Conservation (phyloP, 1,139 yeast species). For the Pichia norvegensis region DNA sequence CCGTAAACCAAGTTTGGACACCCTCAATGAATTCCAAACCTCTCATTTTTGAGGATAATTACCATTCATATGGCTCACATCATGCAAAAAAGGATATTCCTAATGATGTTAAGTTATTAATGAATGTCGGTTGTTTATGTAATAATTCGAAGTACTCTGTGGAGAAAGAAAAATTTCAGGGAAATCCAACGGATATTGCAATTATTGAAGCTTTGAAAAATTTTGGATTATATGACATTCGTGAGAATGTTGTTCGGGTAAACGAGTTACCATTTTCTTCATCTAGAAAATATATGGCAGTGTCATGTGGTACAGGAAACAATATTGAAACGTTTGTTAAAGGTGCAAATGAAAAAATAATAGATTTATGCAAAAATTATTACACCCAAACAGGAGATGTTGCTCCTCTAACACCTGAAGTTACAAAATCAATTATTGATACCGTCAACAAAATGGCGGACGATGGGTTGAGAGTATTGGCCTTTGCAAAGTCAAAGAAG, state of each 20-base stretch:
- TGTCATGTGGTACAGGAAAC: slow-evolving; percentile 46
- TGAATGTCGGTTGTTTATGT: slow-evolving; percentile 70
- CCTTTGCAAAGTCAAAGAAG: slow-evolving; percentile 54
- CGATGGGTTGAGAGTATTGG: slow-evolving; percentile 83
- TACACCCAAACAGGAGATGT: slow-evolving; percentile 49
- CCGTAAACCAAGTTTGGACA: slow-evolving; percentile 82
- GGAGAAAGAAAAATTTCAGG: slow-evolving; percentile 67
- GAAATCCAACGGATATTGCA: slow-evolving; percentile 94
- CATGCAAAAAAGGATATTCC: slow-evolving; percentile 39
- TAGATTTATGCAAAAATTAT: slow-evolving; percentile 54
- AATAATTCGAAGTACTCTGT: slow-evolving; percentile 68
- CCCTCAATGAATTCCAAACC: slow-evolving; percentile 41
- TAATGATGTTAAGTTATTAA: slow-evolving; percentile 43
- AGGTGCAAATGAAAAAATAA: slow-evolving; percentile 82
- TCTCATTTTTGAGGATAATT: slow-evolving; percentile 33
- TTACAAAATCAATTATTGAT: slow-evolving; percentile 38
- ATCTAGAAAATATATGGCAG: slow-evolving; percentile 82
- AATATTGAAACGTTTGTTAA: slow-evolving; percentile 62
- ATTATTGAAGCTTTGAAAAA: slow-evolving; percentile 63
- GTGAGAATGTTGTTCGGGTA: slow-evolving; percentile 50
- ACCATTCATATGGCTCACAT: slow-evolving; percentile 42
- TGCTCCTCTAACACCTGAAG: slow-evolving; percentile 45
- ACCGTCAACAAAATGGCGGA: slow-evolving; percentile 62
- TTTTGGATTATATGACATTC: slow-evolving; percentile 64
- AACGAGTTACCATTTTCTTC: slow-evolving; percentile 84